Evolutionary conservation across 129 eudicot genomes (phyloP).

Genomic region (Helianthus tuberosus): DNA sequence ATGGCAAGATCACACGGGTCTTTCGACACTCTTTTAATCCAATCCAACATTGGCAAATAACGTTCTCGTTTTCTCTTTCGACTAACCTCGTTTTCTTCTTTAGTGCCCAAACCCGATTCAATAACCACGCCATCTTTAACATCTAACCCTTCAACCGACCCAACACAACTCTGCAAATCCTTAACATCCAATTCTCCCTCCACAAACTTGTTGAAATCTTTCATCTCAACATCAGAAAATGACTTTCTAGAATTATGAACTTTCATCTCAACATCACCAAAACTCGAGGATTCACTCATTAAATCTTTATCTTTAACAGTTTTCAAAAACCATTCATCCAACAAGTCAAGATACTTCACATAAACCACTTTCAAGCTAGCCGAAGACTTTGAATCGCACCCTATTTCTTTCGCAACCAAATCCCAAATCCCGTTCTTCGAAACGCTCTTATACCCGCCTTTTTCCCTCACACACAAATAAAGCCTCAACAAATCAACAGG

Average conservation of each 20-base stretch:
- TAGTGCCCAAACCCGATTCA: slow-evolving; percentile 19
- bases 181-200: slow-evolving; percentile 13
- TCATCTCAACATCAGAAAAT: slow-evolving; percentile 35
- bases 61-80: slow-evolving; percentile 71
- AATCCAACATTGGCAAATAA: slow-evolving; percentile 46
- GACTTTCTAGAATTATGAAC: slow-evolving; percentile 18
- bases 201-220: slow-evolving; percentile 28
- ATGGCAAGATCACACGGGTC: slow-evolving; percentile 68
- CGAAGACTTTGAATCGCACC: slow-evolving; percentile 35
- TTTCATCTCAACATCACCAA: slow-evolving; percentile 31
- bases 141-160: slow-evolving; percentile 30
- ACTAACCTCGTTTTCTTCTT: slow-evolving; percentile 41
- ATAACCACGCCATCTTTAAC: slow-evolving; percentile 28
- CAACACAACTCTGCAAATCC: slow-evolving; percentile 29
- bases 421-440: slow-evolving; percentile 47
- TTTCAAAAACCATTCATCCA: slow-evolving; percentile 50
- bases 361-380: slow-evolving; percentile 58
- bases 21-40: slow-evolving; percentile 68
- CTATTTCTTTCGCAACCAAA: slow-evolving; percentile 51
- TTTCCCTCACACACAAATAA: slow-evolving; percentile 51
- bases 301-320: slow-evolving; percentile 23
- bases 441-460: slow-evolving; percentile 61
- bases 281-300: slow-evolving; percentile 38
- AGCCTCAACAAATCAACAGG: slow-evolving; percentile 62
- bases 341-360: slow-evolving; percentile 50